Conservation (phyloP, 768 basidiomycete species). For the Jaapia argillacea region DNA sequence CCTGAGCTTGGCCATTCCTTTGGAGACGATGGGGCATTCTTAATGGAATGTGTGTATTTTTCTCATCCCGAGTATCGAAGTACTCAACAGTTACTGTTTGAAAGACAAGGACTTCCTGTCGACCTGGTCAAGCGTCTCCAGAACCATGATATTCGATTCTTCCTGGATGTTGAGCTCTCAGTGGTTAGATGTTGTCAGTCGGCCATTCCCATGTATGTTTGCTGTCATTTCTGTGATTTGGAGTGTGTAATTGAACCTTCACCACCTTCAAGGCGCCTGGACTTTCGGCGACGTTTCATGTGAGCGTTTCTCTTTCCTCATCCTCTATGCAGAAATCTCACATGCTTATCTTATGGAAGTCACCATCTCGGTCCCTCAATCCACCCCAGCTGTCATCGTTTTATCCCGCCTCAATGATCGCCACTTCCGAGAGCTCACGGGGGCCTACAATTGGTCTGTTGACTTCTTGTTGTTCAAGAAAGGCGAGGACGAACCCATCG, state of each 20-base stretch:
- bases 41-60: slow-evolving; percentile 37
- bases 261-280: slow-evolving; percentile 26
- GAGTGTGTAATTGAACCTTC: neutral
- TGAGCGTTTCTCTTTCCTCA: slow-evolving; percentile 15
- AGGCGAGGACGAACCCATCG: slow-evolving; percentile 11
- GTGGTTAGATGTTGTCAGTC: slow-evolving; percentile 35
- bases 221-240: neutral
- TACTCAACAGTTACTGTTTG: slow-evolving; percentile 14
- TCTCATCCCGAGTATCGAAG: slow-evolving; percentile 9
- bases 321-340: slow-evolving; percentile 2
- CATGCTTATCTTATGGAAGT: slow-evolving; percentile 10
- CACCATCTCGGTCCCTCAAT: slow-evolving; percentile 16
- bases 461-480: slow-evolving; percentile 21
- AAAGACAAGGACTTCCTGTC: slow-evolving; percentile 38
- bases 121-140: slow-evolving; percentile 31
- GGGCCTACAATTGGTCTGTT: slow-evolving; percentile 17
- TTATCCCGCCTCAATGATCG: slow-evolving; percentile 21
- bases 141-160: slow-evolving; percentile 36
- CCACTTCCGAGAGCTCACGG: slow-evolving; percentile 18
- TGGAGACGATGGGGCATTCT: slow-evolving; percentile 40
- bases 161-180: slow-evolving; percentile 38
- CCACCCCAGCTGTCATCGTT: slow-evolving; percentile 18
- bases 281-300: slow-evolving; percentile 45
- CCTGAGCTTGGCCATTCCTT: slow-evolving; percentile 34
- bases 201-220: slow-evolving; percentile 23